Percentiles rank a stretch among this genome's conserved stretches.
phyloP scores from a whole-genome alignment of 306 rosid species.

The Alnus glutinosa region DNA sequence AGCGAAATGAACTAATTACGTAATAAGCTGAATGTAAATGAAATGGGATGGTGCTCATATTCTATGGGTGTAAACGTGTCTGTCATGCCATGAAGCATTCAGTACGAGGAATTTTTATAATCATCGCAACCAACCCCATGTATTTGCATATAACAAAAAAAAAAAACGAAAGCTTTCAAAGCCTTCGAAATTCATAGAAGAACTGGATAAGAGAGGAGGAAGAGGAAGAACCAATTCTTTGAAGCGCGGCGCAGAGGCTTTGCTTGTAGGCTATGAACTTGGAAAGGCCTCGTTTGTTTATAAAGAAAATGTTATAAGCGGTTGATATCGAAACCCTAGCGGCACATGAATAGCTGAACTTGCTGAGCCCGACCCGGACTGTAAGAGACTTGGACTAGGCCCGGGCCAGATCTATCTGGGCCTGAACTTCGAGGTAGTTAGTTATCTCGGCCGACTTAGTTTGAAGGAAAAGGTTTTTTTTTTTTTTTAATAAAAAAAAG shows the following conservation, averaged over 20 bases:
- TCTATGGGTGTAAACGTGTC: constrained; percentile 99
- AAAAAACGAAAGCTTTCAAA: too few relatives aligned
- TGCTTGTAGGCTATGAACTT: background rate
- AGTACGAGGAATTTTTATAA: constrained; percentile 99
- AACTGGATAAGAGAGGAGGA: background rate
- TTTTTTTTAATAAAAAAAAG: too few relatives aligned
- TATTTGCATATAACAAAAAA: background rate
- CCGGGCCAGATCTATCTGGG: background rate
- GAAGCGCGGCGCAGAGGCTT: background rate
- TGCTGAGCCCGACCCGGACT: background rate
- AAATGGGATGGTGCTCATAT: constrained; percentile 66
- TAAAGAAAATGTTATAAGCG: background rate
- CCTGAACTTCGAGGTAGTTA: background rate
- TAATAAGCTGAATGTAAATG: background rate
- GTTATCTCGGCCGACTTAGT: background rate
- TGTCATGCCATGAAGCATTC: constrained; percentile 95
- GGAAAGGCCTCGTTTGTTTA: background rate
- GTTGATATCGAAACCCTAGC: background rate
- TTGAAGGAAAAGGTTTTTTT: too few relatives aligned
- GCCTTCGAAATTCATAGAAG: background rate
- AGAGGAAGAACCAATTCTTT: background rate
- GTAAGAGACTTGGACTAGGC: background rate
- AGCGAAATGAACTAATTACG: background rate
- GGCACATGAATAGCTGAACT: background rate
- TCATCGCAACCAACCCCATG: constrained; percentile 60